Evolutionary conservation across 352 stramenopile species (phyloP).

Genomic region (Blastocystis sp.): DNA sequence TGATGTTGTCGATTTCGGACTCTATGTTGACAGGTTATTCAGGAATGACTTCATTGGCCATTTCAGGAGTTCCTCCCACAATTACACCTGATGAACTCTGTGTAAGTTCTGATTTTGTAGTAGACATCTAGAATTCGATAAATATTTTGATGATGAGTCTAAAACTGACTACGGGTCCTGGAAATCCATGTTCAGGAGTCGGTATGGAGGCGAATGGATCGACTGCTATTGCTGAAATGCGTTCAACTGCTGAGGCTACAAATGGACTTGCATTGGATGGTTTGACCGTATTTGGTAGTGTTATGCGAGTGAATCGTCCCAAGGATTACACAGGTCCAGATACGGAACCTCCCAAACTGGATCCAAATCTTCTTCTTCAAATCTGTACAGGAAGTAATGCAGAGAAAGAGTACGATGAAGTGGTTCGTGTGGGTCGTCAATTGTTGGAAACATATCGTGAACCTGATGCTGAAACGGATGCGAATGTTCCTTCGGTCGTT

Average conservation of each 20-base stretch:
- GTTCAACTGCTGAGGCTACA: constrained; percentile 28
- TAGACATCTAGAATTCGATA: constrained; percentile 28
- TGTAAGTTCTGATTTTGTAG: not conserved
- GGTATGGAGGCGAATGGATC: constrained; percentile 49
- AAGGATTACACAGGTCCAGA: constrained; percentile 58
- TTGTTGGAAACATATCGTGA: constrained; percentile 43
- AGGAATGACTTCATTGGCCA: constrained; percentile 35
- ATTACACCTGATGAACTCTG: constrained; percentile 56
- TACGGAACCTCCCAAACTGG: constrained; percentile 49
- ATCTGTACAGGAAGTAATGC: constrained; percentile 55
- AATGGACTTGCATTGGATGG: constrained; percentile 59
- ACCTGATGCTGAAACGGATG: constrained; percentile 7
- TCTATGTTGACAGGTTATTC: constrained; percentile 10
- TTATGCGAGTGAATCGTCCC: constrained; percentile 57
- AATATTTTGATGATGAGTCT: constrained; percentile 61
- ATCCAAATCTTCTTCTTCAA: constrained; percentile 55
- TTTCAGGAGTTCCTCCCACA: constrained; percentile 33
- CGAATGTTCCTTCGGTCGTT: not conserved
- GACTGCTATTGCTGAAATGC: constrained; percentile 34
- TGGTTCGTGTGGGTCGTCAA: constrained; percentile 36
- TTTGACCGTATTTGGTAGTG: constrained; percentile 44
- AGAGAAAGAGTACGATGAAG: constrained; percentile 46
- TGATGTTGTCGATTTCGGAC: constrained; percentile 43
- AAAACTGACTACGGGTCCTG: constrained; percentile 50
- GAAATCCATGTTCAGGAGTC: constrained; percentile 42